Base-by-base conservation (phyloP, 2,329 filamentous ascomycete species). In the Fusarium torreyae region DNA sequence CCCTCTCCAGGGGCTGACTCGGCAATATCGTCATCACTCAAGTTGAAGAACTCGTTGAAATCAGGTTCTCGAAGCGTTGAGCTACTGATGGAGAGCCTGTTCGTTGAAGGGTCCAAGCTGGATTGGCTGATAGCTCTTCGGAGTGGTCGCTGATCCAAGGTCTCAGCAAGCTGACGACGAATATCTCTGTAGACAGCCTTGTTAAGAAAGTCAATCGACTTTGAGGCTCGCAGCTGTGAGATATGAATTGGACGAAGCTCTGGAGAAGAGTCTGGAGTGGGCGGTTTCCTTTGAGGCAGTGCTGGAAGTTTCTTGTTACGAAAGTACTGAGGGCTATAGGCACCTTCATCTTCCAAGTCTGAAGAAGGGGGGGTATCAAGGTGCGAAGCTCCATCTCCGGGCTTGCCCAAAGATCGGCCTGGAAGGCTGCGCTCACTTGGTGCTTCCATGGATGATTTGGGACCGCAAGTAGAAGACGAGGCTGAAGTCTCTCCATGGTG, bases 21-120 rank as follows among this genome's bases (percentile, higher is more conserved):
- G 10, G 86, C 85, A 63, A 89, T 87, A 57, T 89, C 87, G 31
- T 89, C 86, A 62, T 89, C 87, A 58, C 82, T 85, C 7, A 89
- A 78, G 20, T 81, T 80, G 54, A 87, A 79, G 52, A 89, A 88
- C 39, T 89, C 87, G 18, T 82, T 80, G 22, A 88, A 77, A 38
- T 82, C 83, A 7, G 86, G 86, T 69, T 88, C 86, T 45, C 79
- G 78, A 6, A 88, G 79, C 3, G 81, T 79, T 2, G 78, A 74
- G 55, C 79, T 79, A 28, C 74, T 70, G 18, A 76, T 73, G 3
- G 77, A 75, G 49, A 57, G 70, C 40, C 53, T 36, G 48, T 69
- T 66, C 34, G 68, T 64, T 11, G 79, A 79, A 3, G 75, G 68
- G 2, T 77, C 74, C 17, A 76, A 45, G 46, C 77, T 80, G 0